Percentiles rank a stretch among this genome's conserved stretches.
phyloP scores from a whole-genome alignment of 192 early-diverging fungal genomes.

The Linnemannia hyalina region DNA sequence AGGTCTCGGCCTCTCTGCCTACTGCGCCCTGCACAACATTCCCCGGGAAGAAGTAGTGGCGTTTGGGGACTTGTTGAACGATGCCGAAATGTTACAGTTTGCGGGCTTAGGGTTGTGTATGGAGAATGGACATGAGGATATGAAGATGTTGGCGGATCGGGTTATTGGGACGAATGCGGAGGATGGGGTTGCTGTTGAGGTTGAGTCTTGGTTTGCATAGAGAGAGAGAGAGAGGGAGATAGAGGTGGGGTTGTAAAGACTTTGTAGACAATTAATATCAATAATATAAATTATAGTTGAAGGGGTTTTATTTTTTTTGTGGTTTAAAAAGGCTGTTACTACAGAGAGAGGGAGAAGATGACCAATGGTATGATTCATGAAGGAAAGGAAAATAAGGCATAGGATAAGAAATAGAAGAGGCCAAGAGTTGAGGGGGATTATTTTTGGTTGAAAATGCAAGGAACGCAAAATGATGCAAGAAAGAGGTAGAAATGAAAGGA shows the following conservation, averaged over 20 bases:
- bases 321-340: neutral
- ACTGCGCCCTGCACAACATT: slow-evolving; percentile 40
- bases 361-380: too few species aligned
- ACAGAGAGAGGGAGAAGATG: neutral
- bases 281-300: too few species aligned
- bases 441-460: neutral
- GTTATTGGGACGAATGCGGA: slow-evolving; percentile 54
- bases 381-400: neutral
- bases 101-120: slow-evolving; percentile 61
- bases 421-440: too few species aligned
- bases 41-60: slow-evolving; percentile 48
- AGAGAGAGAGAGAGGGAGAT: too few species aligned
- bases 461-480: neutral
- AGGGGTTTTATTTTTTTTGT: neutral
- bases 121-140: slow-evolving; percentile 53
- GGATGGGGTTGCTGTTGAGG: slow-evolving; percentile 57
- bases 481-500: neutral
- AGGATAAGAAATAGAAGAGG: neutral
- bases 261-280: too few species aligned
- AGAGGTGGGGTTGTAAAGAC: too few species aligned
- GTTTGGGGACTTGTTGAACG: slow-evolving; percentile 66
- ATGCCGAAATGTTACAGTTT: slow-evolving; percentile 61
- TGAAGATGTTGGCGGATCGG: slow-evolving; percentile 51
- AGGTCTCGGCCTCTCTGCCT: slow-evolving; percentile 51
- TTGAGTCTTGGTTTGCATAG: slow-evolving; percentile 36